Evolutionary conservation across 805 yeast species (phyloP), one percentile per base, ranked within the genome.

Genomic region (Cyberlindnera xishuangbannaensis): DNA sequence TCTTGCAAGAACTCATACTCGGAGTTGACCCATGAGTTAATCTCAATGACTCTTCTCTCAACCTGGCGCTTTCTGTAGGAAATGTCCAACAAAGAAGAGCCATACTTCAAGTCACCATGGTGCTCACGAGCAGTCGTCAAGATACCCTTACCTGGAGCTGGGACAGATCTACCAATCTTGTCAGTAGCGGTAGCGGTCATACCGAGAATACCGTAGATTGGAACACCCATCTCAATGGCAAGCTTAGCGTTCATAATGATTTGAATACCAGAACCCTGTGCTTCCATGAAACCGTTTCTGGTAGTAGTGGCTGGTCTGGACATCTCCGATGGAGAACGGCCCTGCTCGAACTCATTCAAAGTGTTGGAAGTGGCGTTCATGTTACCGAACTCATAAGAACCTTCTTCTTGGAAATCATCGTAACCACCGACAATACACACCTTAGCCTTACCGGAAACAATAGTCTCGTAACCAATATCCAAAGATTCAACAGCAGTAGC

Each of bases 111-210:
- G 51, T 71, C 73, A 50, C 87, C 84, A 50, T 81, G 90, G 56
- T 79, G 77, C 69, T 94, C 98, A 57, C 95, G 81, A 39, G 98
- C 98, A 57, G 95, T 86, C 41, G 98, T 92, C 71, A 92, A 74
- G 48, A 92, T 83, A 81, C 99, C 99, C 70, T 90, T 86, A 62
- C 99, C 99, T 66, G 99, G 99, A 58, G 98, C 98, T 47, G 99
- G 99, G 48, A 92, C 90, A 31, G 97, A 88, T 69, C 97, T 83
- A 59, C 97, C 97, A 61, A 90, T 90, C 78, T 88, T 94, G 65
- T 92, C 99, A 41, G 95, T 76, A 33, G 98, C 98, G 55, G 97
- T 94, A 36, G 96, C 90, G 37, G 96, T 74, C 74, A 88, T 67
- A 35, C 95, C 98, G 51, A 88, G 72, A 43, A 92, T 78, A 65